Evolutionary conservation across 2,329 filamentous ascomycete species (phyloP).

Genomic region (Stachybotrys elegans): DNA sequence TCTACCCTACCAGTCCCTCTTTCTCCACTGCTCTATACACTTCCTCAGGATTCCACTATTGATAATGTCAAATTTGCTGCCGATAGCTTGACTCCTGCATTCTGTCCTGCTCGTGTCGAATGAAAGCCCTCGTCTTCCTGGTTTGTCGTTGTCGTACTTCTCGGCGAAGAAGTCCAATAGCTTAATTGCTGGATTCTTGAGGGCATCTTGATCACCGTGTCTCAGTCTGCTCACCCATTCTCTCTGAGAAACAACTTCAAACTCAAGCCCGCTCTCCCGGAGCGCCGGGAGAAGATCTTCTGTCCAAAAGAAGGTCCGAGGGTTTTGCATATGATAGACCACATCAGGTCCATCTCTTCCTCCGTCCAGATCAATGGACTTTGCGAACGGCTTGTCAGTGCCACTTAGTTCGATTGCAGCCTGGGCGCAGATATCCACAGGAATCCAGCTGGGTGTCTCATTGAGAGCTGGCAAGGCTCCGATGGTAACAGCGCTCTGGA

Average conservation of each 20-base stretch:
- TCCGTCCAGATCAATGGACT: conserved; percentile 3
- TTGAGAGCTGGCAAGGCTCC: conserved; percentile 39
- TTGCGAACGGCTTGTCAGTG: conserved; percentile 9
- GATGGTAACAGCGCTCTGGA: conserved; percentile 38
- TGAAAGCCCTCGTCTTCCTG: conserved; percentile 27
- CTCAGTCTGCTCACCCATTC: conserved; percentile 41
- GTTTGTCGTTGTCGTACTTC: conserved; percentile 43
- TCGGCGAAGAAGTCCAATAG: conserved; percentile 44
- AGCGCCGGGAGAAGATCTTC: conserved; percentile 47
- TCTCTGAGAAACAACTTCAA: conserved; percentile 34
- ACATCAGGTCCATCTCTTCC: conserved; percentile 15
- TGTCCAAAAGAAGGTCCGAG: conserved; percentile 43
- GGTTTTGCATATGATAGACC: conserved; percentile 51
- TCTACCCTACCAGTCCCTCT: conserved; percentile 3
- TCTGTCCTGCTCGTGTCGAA: conserved; percentile 32
- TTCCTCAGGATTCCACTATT: conserved; percentile 30
- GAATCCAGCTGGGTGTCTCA: conserved; percentile 32
- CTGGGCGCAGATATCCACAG: conserved; percentile 29
- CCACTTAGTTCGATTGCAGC: conserved; percentile 27
- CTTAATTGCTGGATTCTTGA: conserved; percentile 45
- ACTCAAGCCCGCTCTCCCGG: conserved; percentile 35
- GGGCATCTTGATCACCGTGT: conserved; percentile 40
- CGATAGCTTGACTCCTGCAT: conserved; percentile 24
- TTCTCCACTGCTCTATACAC: conserved; percentile 10
- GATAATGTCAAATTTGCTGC: conserved; percentile 29